Percentiles rank a stretch among this genome's conserved stretches.
phyloP scores from a whole-genome alignment of 2,329 filamentous ascomycete species.

The Botrytis aclada region DNA sequence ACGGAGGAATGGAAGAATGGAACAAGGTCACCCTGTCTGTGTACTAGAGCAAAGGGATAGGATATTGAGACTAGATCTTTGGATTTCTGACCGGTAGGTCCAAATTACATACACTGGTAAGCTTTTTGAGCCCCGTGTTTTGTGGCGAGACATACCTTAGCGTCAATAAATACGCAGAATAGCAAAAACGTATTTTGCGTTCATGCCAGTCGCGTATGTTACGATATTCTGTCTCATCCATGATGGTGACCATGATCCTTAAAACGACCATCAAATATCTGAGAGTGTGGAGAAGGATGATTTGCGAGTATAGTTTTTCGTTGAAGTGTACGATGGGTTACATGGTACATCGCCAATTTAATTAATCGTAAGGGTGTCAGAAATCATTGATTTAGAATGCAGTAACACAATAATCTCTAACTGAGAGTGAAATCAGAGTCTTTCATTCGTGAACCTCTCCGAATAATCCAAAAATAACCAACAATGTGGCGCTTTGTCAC shows the following conservation, averaged over 20 bases:
- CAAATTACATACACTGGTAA: background rate
- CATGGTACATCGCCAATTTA: background rate
- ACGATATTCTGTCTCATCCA: background rate
- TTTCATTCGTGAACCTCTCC: background rate
- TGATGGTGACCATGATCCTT: background rate
- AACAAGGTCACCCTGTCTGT: background rate
- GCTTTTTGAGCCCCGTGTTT: background rate
- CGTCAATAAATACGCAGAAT: background rate
- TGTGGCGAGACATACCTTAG: background rate
- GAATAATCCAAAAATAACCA: background rate
- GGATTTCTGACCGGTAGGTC: background rate
- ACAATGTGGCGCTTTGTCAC: background rate
- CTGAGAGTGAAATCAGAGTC: background rate
- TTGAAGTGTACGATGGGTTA: background rate
- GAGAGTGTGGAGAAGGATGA: too few relatives aligned
- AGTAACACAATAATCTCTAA: background rate
- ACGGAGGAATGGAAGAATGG: background rate
- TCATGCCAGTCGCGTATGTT: background rate
- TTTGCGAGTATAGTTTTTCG: background rate
- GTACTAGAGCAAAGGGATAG: background rate
- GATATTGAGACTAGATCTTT: too few relatives aligned
- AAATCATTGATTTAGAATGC: background rate
- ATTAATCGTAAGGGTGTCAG: background rate
- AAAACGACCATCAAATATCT: too few relatives aligned
- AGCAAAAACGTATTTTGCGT: background rate